Evolutionary conservation across 2,329 filamentous ascomycete species (phyloP).

Genomic region (Penicillium paneum): DNA sequence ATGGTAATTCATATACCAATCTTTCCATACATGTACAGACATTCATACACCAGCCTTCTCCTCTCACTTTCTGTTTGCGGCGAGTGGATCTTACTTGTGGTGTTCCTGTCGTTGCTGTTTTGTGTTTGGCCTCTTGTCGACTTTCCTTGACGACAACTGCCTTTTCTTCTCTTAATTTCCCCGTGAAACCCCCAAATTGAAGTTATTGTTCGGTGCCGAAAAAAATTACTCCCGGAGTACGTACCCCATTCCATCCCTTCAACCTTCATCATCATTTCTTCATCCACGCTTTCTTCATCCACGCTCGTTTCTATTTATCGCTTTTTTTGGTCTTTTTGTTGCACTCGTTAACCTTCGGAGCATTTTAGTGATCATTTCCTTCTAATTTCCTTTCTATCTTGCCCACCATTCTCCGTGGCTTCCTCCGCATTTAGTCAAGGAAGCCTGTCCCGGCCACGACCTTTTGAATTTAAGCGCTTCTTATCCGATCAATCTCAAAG

Average conservation of each 20-base stretch:
- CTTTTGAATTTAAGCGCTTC: constrained; percentile 50
- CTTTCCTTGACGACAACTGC: background rate
- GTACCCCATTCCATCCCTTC: constrained; percentile 23
- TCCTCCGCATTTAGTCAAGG: constrained; percentile 44
- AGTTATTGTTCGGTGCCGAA: constrained; percentile 5
- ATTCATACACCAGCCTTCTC: background rate
- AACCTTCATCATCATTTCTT: constrained; percentile 26
- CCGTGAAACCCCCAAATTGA: background rate
- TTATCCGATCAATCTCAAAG: constrained; percentile 41
- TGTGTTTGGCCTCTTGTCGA: background rate
- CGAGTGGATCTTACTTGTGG: background rate
- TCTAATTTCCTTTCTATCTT: constrained; percentile 12
- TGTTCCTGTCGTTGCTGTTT: background rate
- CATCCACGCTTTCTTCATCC: constrained; percentile 24
- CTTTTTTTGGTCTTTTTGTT: constrained; percentile 9
- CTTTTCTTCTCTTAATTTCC: background rate
- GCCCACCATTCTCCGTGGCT: constrained; percentile 36
- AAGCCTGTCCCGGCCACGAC: constrained; percentile 44
- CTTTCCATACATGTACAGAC: background rate
- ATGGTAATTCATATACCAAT: background rate
- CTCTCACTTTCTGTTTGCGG: constrained; percentile 1
- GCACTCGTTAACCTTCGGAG: constrained; percentile 11
- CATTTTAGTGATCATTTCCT: constrained; percentile 21
- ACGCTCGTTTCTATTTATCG: constrained; percentile 11
- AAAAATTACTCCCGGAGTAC: constrained; percentile 15